Conservation (phyloP, 2,329 filamentous ascomycete genomes). For the Scedosporium minutisporum region DNA sequence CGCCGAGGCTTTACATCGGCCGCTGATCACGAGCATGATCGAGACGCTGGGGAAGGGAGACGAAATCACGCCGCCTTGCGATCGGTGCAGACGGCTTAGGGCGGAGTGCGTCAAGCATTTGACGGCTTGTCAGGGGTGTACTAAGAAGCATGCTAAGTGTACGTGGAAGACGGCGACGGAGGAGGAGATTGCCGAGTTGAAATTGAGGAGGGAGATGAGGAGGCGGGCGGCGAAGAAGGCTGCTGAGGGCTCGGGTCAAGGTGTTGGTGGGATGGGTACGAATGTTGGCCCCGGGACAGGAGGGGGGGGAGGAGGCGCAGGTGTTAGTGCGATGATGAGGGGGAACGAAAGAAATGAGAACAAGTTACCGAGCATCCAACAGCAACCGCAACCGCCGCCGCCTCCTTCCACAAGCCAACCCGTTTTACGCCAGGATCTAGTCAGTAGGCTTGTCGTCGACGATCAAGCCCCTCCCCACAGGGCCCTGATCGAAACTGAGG, state of each 20-base stretch:
- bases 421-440: background rate
- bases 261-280: background rate
- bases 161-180: conserved; percentile 74
- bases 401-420: background rate
- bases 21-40: conserved; percentile 63
- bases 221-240: background rate
- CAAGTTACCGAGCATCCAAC: background rate
- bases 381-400: background rate
- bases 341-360: background rate
- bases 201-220: background rate
- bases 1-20: conserved; percentile 23
- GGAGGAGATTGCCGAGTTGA: conserved; percentile 41
- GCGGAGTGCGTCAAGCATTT: conserved; percentile 79
- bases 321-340: background rate
- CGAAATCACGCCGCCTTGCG: conserved; percentile 70
- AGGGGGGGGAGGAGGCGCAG: background rate
- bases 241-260: background rate
- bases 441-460: background rate
- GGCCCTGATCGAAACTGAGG: background rate
- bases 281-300: background rate
- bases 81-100: conserved; percentile 68
- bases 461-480: background rate
- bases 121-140: conserved; percentile 78
- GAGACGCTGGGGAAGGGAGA: conserved; percentile 67
- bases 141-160: conserved; percentile 83